Evolutionary conservation across 2,329 filamentous ascomycete species (phyloP).

Genomic region (Calonectria fujianensis): DNA sequence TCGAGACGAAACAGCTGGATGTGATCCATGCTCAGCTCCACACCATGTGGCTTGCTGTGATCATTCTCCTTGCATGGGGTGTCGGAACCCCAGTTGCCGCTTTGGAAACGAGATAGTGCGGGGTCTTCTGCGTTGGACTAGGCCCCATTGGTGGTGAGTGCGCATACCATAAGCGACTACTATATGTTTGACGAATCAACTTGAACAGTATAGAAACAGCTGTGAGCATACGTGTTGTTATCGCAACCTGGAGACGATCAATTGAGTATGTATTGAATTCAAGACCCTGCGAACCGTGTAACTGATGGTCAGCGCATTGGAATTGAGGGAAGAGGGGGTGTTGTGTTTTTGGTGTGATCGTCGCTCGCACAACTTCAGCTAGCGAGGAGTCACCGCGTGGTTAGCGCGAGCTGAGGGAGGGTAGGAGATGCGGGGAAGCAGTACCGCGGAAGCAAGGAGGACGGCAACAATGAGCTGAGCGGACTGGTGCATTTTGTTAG

Average conservation of each 20-base stretch:
- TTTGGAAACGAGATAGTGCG: not conserved
- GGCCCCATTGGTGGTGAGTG: not conserved
- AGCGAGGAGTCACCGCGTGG: not conserved
- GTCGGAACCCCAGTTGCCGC: not conserved
- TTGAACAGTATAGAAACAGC: not conserved
- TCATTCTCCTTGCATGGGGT: not conserved
- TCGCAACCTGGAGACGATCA: not conserved
- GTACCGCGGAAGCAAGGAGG: not conserved
- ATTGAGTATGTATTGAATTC: not conserved
- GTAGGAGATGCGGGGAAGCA: constrained; percentile 4
- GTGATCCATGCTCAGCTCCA: constrained; percentile 5
- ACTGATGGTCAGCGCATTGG: not conserved
- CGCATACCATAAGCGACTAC: not conserved
- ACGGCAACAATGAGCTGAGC: not conserved
- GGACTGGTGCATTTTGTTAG: not conserved
- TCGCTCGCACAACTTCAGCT: not conserved
- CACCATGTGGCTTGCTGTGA: not conserved
- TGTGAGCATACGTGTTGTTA: not conserved
- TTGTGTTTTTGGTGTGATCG: not conserved
- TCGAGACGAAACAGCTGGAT: not conserved
- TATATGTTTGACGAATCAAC: not conserved
- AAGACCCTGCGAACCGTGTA: not conserved
- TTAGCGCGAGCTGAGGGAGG: constrained; percentile 2
- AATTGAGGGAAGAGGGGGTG: not conserved
- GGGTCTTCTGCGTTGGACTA: not conserved